Evolutionary conservation across 2,329 filamentous ascomycete genomes (phyloP).

Genomic region (Claviceps pusilla): DNA sequence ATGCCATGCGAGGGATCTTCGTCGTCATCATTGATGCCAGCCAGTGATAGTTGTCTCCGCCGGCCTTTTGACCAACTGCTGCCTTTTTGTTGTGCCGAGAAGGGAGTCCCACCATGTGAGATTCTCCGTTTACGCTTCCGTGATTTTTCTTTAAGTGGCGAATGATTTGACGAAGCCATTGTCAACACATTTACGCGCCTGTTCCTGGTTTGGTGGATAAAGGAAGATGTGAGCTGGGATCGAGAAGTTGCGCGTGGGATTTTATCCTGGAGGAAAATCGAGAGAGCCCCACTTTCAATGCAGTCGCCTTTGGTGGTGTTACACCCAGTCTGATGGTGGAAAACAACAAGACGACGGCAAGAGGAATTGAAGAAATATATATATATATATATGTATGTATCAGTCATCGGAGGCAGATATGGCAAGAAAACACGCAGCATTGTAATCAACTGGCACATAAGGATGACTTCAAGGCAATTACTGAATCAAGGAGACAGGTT

Average conservation of each 20-base stretch:
- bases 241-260: neutral
- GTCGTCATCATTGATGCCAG: slow-evolving; percentile 35
- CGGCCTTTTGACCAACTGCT: slow-evolving; percentile 39
- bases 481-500: neutral
- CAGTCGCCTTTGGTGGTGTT: too few relatives aligned
- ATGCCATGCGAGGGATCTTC: slow-evolving; percentile 23
- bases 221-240: neutral
- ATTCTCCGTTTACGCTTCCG: slow-evolving; percentile 2
- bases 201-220: neutral
- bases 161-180: neutral
- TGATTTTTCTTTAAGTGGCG: neutral
- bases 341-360: neutral
- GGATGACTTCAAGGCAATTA: neutral
- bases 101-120: slow-evolving; percentile 3
- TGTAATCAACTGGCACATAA: neutral
- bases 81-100: slow-evolving; percentile 17
- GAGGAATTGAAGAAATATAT: neutral
- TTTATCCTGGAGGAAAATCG: neutral
- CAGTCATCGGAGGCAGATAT: neutral
- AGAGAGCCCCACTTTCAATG: neutral
- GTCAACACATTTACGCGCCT: neutral
- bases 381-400: neutral
- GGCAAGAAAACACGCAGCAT: neutral
- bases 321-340: neutral
- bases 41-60: slow-evolving; percentile 37